Conservation (phyloP, 139 green algal species). For the Haematococcus lacustris region DNA sequence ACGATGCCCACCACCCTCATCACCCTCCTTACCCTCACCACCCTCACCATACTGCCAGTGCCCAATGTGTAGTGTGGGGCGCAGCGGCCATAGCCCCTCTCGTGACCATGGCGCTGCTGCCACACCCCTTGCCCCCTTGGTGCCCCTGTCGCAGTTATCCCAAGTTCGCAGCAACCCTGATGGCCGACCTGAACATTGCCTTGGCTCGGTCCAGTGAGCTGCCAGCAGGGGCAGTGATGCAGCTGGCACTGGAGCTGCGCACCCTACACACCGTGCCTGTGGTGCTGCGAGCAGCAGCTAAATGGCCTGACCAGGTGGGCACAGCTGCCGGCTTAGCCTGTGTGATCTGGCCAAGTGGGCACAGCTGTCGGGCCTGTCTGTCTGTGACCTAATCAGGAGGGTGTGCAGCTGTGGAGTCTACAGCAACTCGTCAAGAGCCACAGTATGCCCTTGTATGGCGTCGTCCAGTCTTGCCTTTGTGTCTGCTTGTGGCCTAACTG, state of each 20-base stretch:
- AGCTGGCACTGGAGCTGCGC: constrained; percentile 9
- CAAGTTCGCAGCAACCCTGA: neutral
- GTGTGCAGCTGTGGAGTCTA: neutral
- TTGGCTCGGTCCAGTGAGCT: neutral
- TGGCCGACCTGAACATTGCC: constrained; percentile 4
- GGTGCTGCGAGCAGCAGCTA: constrained; percentile 5
- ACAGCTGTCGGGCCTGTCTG: neutral
- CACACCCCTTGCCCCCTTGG: neutral
- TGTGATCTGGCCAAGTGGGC: neutral
- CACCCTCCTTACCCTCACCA: neutral
- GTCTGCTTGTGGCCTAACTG: neutral
- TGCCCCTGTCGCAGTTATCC: neutral
- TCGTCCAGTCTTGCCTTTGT: neutral
- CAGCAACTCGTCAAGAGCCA: neutral
- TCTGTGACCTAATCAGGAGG: neutral
- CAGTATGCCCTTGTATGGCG: neutral
- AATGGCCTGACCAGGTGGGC: constrained; percentile 1
- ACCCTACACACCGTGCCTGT: constrained; percentile 8
- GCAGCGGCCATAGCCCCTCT: no score
- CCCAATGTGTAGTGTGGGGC: neutral
- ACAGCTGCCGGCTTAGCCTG: neutral
- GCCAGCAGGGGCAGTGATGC: constrained; percentile 7
- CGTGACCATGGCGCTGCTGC: no score
- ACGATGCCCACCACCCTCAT: neutral
- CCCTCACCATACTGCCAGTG: neutral